These are phyloP conservation scores for Vigna trinervia DNA, from an alignment of 306 rosid genomes.

Conservation along the genomic window DNA sequence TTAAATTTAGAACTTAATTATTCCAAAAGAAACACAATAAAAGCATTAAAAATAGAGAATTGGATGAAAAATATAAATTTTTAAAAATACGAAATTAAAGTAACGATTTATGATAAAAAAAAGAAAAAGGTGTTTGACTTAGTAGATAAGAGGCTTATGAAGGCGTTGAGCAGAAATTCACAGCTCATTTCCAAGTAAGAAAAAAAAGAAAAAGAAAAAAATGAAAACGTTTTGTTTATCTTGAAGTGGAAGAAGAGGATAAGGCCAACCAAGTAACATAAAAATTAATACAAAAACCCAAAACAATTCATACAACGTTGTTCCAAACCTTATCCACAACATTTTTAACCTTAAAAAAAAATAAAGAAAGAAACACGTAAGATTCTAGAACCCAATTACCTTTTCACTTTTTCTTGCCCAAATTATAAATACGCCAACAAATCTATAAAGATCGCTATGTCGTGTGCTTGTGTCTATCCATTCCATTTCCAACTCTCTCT, in stretches of 20 bases:
- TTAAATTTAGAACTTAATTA: too few relatives aligned
- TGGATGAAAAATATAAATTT: too few relatives aligned
- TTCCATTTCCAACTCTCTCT: neutral
- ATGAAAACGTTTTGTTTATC: neutral
- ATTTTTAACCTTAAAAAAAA: neutral
- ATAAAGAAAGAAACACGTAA: neutral
- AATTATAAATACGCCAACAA: slow-evolving; percentile 42
- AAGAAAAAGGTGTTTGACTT: slow-evolving; percentile 17
- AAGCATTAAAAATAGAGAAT: too few relatives aligned
- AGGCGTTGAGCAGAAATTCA: slow-evolving; percentile 33
- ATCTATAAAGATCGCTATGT: slow-evolving; percentile 21
- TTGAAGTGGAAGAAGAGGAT: slow-evolving; percentile 60
- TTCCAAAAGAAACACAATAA: too few relatives aligned
- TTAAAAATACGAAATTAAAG: too few relatives aligned
- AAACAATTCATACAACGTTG: slow-evolving; percentile 7
- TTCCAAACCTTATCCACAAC: slow-evolving; percentile 43
- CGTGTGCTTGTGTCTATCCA: slow-evolving; percentile 3
- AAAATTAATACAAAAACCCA: neutral
- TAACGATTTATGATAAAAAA: neutral
- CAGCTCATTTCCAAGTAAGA: slow-evolving; percentile 38
- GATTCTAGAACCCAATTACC: neutral
- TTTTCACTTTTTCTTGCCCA: neutral
- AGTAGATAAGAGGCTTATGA: neutral
- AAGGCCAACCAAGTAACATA: slow-evolving; percentile 41
- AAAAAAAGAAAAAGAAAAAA: neutral